These are phyloP conservation scores for Mycogone perniciosa DNA, from an alignment of 2,329 filamentous ascomycete species.

Conservation along the genomic window DNA sequence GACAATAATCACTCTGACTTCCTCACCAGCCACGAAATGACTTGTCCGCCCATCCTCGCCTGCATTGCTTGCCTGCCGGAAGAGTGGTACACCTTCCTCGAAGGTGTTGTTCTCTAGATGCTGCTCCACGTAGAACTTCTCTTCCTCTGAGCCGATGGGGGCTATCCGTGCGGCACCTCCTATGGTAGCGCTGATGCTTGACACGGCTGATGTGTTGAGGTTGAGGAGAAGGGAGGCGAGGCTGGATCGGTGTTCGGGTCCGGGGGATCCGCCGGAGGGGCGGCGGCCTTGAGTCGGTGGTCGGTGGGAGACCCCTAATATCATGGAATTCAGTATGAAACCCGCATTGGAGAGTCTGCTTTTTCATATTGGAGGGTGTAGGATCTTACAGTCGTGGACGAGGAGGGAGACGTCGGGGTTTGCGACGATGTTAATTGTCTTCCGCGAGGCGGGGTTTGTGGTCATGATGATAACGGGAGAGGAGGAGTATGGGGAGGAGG, in stretches of 20 bases:
- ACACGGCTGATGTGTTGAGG: conserved; percentile 82
- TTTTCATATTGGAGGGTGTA: background rate
- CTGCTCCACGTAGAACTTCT: conserved; percentile 72
- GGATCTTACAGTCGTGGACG: conserved; percentile 74
- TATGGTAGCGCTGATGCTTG: conserved; percentile 86
- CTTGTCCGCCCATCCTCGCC: conserved; percentile 48
- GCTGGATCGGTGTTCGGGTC: conserved; percentile 60
- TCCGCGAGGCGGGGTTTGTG: conserved; percentile 70
- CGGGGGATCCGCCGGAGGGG: conserved; percentile 56
- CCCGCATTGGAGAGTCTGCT: background rate
- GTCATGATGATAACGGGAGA: conserved; percentile 94
- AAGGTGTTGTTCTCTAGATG: conserved; percentile 94
- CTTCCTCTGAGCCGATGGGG: conserved; percentile 68
- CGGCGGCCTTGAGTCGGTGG: conserved; percentile 65
- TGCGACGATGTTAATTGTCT: conserved; percentile 71
- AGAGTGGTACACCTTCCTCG: conserved; percentile 41
- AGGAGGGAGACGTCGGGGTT: conserved; percentile 88
- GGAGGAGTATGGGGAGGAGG: conserved; percentile 61
- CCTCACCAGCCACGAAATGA: conserved; percentile 71
- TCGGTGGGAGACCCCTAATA: conserved; percentile 74
- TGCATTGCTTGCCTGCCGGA: conserved; percentile 30
- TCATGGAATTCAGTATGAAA: no score
- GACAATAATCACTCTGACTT: conserved; percentile 83
- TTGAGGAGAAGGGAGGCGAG: conserved; percentile 80
- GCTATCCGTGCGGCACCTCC: conserved; percentile 79